A percentile compares a stretch with the other conserved stretches of the same genome.
Conservation (phyloP, 2,329 filamentous ascomycete species). For the Xylariaceae sp. region DNA sequence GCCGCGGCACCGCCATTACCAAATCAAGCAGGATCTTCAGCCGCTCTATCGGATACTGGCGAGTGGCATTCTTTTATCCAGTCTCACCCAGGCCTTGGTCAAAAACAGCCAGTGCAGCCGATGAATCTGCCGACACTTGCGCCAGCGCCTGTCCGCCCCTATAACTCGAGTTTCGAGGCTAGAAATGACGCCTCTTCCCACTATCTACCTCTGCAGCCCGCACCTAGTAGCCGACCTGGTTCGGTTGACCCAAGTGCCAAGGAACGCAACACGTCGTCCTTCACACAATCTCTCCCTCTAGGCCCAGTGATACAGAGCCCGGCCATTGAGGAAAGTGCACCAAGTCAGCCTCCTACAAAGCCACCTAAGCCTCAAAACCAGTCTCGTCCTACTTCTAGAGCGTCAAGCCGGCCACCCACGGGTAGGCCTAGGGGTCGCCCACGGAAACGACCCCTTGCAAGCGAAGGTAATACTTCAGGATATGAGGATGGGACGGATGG, state of each 20-base stretch:
- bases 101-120: conserved; percentile 33
- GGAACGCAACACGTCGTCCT: conserved; percentile 15
- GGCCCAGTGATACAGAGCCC: conserved; percentile 18
- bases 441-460: conserved; percentile 45
- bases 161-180: conserved; percentile 26
- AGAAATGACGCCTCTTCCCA: conserved; percentile 20
- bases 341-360: conserved; percentile 28
- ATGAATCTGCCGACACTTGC: conserved; percentile 31
- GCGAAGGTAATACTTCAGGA: conserved; percentile 66
- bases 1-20: conserved; percentile 14
- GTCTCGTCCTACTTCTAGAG: conserved; percentile 58
- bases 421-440: conserved; percentile 55
- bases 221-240: conserved; percentile 26
- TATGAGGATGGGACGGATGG: conserved; percentile 64
- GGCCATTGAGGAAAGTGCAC: conserved; percentile 16
- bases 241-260: conserved; percentile 27
- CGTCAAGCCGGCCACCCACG: conserved; percentile 50
- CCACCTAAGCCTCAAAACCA: conserved; percentile 41
- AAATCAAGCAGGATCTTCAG: conserved; percentile 28
- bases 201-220: conserved; percentile 20
- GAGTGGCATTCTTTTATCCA: conserved; percentile 78
- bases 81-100: conserved; percentile 56
- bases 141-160: conserved; percentile 32
- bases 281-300: conserved; percentile 14
- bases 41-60: conserved; percentile 57